A percentile compares a stretch with the other conserved stretches of the same genome.
Conservation (phyloP, 2,329 filamentous ascomycete species). For the Cercospora zeina region DNA sequence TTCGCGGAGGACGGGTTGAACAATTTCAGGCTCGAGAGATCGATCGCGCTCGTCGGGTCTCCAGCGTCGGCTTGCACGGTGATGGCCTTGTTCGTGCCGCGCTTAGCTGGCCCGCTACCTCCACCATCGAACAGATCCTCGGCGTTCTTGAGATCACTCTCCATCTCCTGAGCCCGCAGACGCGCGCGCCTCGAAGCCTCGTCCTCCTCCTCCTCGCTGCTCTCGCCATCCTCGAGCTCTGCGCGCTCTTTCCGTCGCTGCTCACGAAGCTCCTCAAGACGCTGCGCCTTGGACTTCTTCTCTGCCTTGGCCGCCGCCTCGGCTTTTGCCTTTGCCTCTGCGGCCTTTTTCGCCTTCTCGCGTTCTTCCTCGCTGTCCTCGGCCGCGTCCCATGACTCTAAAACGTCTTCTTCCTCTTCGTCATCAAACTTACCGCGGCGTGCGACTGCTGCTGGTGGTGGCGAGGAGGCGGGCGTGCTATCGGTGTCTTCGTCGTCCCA, state of each 20-base stretch:
- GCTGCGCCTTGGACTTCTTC: conserved; percentile 86
- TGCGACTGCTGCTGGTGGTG: conserved; percentile 47
- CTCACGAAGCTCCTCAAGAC: conserved; percentile 74
- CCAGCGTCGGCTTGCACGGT: conserved; percentile 64
- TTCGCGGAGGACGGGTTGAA: conserved; percentile 88
- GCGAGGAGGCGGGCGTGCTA: conserved; percentile 52
- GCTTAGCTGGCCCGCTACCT: conserved; percentile 69
- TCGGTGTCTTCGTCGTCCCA: conserved; percentile 58
- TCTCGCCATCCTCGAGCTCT: conserved; percentile 58
- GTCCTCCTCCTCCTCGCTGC: conserved; percentile 68
- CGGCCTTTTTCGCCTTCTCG: conserved; percentile 87
- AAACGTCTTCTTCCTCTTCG: conserved; percentile 84
- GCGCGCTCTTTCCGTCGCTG: conserved; percentile 59
- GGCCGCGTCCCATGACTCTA: conserved; percentile 95
- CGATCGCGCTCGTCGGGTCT: conserved; percentile 76
- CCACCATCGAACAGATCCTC: conserved; percentile 84
- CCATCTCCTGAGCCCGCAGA: conserved; percentile 76
- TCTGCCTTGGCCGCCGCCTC: conserved; percentile 83
- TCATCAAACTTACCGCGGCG: conserved; percentile 79
- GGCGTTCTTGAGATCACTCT: conserved; percentile 84
- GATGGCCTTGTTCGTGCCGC: conserved; percentile 63
- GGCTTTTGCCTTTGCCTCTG: conserved; percentile 82
- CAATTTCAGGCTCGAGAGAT: conserved; percentile 75
- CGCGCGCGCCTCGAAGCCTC: conserved; percentile 72
- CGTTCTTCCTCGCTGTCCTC: conserved; percentile 97